These are phyloP conservation scores for Trichoderma oligosporum DNA, from an alignment of 2,329 filamentous ascomycete genomes.

Conservation along the genomic window DNA sequence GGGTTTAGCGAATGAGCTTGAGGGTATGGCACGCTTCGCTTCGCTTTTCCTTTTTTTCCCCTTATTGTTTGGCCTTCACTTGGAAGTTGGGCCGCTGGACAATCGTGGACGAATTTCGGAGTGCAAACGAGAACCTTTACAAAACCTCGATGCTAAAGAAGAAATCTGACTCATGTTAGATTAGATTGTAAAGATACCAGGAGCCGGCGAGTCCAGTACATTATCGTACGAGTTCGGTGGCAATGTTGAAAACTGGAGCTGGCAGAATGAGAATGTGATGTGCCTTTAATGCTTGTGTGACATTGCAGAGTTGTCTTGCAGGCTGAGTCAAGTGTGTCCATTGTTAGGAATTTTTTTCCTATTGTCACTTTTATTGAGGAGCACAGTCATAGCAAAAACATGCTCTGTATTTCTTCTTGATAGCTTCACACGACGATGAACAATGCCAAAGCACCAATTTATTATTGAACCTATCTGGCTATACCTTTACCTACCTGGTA, in stretches of 20 bases:
- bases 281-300: not conserved
- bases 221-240: slow-evolving; percentile 14
- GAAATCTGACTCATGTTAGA: no score
- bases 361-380: no score
- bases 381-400: no score
- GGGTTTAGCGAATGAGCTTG: slow-evolving; percentile 12
- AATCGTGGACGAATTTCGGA: no score
- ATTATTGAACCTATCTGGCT: slow-evolving; percentile 11
- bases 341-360: not conserved
- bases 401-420: no score
- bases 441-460: not conserved
- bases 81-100: not conserved
- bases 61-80: not conserved
- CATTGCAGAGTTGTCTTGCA: not conserved
- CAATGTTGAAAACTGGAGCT: not conserved
- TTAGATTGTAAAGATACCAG: not conserved
- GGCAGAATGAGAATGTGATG: not conserved
- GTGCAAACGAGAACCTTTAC: no score
- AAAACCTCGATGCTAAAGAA: no score
- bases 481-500: not conserved
- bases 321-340: not conserved
- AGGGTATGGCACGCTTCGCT: not conserved
- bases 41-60: not conserved
- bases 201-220: not conserved
- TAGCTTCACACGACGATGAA: not conserved